Base-by-base conservation (phyloP, 768 basidiomycete species). In the Amanita inopinata region DNA sequence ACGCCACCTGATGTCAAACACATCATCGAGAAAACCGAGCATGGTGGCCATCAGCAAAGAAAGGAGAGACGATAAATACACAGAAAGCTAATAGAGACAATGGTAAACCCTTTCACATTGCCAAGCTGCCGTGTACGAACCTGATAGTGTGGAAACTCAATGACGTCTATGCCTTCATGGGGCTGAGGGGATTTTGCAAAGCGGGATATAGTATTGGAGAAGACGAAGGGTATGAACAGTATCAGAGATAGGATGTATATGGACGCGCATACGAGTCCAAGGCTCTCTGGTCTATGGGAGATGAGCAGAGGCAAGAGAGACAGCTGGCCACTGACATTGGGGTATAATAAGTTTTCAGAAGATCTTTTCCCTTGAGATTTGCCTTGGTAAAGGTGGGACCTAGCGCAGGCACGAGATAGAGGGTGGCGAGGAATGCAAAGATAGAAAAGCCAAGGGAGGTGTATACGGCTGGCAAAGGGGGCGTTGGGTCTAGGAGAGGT, bases 1-100 rank as follows among this genome's bases (percentile, higher is more conserved):
- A 45, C 96, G 66, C 96, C 96, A 99, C 12, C 96, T 80, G 51
- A 99, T 97, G 58, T 99, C 96, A 52, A 98, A 99, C 3, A 98
- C 75, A 60, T 99, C 96, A 54, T 99, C 96, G 33, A 97, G 69
- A 57, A 99, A 94, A 23, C 96, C 96, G 5, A 99, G 77, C 47
- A 98, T 71, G 0, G 92, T 93, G 0, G 96, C 93, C 32, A 89
- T 88, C 24, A 98, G 65, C 27, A 99, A 69, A 0, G 88, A 92
- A n/a, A 99, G 72, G 5, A 99, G 56, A 6, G 90, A 89, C 0
- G 96, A 93, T 33, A 99, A 71, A 62, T 96, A 99, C 4, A 93
- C 78, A 1, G 94, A 78, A 46, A 98, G 70, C 87, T 97, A 33
- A 23, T 20, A 25, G 17, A 33, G 11, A 40, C 31, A 10, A 22